Evolutionary conservation across 78 protist genomes (phyloP).

Genomic region (Chrysochromulina tobinii): DNA sequence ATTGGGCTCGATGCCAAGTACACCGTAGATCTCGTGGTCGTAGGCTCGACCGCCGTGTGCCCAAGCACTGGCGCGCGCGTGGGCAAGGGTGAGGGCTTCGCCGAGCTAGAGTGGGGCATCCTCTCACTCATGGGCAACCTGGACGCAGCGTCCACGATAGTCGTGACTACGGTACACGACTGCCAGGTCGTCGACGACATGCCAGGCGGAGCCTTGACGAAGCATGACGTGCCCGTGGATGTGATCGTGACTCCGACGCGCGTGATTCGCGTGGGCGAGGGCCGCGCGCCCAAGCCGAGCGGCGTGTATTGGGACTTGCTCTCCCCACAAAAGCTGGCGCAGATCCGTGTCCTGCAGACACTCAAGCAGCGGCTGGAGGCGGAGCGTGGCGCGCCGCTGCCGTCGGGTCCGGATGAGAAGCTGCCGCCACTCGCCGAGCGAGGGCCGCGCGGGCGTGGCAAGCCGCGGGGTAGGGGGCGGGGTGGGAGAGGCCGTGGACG

Average conservation of each 20-base stretch:
- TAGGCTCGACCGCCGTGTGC: slow-evolving; percentile 29
- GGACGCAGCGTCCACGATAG: background rate
- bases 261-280: background rate
- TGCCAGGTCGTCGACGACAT: slow-evolving; percentile 24
- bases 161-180: slow-evolving; percentile 13
- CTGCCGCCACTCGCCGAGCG: no score
- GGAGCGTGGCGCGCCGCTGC: no score
- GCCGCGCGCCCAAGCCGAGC: slow-evolving; percentile 1
- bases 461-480: no score
- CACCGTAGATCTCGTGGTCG: slow-evolving; percentile 13
- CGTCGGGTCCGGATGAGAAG: no score
- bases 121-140: background rate
- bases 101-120: slow-evolving; percentile 26
- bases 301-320: slow-evolving; percentile 29
- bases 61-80: slow-evolving; percentile 2
- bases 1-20: background rate
- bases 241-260: slow-evolving; percentile 20
- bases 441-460: no score
- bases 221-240: slow-evolving; percentile 32
- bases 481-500: no score
- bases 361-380: no score
- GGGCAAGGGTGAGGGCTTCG: slow-evolving; percentile 34
- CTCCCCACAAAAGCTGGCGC: slow-evolving; percentile 3
- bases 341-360: no score
- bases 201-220: background rate